phyloP scores from a whole-genome alignment of 305 asterid species.

The Coffea humblotiana region DNA sequence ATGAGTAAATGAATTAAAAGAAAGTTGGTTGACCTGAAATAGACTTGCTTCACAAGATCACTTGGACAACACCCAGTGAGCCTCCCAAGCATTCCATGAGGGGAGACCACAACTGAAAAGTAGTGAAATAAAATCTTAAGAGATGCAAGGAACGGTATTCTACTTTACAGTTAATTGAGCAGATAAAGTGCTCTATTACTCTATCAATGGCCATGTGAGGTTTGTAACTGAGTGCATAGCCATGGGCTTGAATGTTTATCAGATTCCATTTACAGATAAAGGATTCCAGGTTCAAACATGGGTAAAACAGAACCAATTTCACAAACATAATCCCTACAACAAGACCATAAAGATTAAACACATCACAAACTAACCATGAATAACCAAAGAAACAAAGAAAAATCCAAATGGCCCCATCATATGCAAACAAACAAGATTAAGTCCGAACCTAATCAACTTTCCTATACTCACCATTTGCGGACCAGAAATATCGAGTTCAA shows the following conservation, averaged over 20 bases:
- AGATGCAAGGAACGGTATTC: slow-evolving; percentile 16
- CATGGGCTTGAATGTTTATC: neutral
- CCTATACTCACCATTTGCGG: neutral
- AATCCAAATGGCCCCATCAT: neutral
- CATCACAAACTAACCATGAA: neutral
- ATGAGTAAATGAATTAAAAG: neutral
- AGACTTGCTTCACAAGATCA: slow-evolving; percentile 96
- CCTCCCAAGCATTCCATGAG: slow-evolving; percentile 98
- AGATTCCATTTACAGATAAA: too few species aligned
- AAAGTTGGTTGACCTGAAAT: slow-evolving; percentile 62
- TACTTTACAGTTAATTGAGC: neutral
- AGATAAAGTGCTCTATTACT: neutral
- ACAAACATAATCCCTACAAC: neutral
- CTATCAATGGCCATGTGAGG: neutral
- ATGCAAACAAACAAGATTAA: neutral
- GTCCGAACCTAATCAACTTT: neutral
- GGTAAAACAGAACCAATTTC: neutral
- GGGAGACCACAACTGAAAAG: slow-evolving; percentile 85
- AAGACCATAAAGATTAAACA: neutral
- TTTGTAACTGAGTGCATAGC: slow-evolving; percentile 10
- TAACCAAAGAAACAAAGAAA: neutral
- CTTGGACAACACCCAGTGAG: slow-evolving; percentile 91
- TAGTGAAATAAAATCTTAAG: slow-evolving; percentile 20
- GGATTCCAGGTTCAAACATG: neutral
- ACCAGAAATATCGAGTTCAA: neutral